Percentiles rank a stretch among this genome's conserved stretches.
Evolutionary conservation across 2,329 filamentous ascomycete genomes (phyloP).

Genomic region (Waltergamsia citrina): DNA sequence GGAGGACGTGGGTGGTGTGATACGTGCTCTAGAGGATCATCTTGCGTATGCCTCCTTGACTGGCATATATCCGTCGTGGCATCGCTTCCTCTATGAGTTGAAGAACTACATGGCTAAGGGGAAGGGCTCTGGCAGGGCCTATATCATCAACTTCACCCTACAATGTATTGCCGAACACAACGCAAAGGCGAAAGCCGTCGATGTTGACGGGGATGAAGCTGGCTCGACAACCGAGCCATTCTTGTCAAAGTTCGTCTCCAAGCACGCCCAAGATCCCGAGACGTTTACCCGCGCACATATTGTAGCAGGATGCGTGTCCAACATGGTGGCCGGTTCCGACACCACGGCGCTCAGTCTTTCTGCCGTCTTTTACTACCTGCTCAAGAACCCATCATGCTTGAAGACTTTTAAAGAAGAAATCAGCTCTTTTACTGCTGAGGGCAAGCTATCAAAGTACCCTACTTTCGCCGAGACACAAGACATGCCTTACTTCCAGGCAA

Average conservation of each 20-base stretch:
- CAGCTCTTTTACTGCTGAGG: constrained; percentile 3
- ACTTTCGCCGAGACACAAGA: constrained; percentile 26
- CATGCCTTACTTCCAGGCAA: constrained; percentile 41
- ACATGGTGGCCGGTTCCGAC: constrained; percentile 27
- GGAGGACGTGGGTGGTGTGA: constrained; percentile 31
- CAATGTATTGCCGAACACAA: constrained; percentile 17
- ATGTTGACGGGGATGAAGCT: constrained; percentile 3
- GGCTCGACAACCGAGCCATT: constrained; percentile 9
- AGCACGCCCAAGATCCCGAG: constrained; percentile 28
- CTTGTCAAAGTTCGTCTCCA: constrained; percentile 17
- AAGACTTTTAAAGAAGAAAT: constrained; percentile 14
- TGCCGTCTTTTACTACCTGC: constrained; percentile 31
- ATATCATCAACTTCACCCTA: constrained; percentile 15
- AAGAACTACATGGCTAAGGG: constrained; percentile 8
- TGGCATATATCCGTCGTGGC: constrained; percentile 10
- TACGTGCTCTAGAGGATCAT: constrained; percentile 15
- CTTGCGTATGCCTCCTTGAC: constrained; percentile 13
- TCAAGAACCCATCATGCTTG: constrained; percentile 17
- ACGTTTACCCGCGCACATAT: constrained; percentile 27
- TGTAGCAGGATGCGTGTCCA: constrained; percentile 14
- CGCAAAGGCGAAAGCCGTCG: constrained; percentile 4
- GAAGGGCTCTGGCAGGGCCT: constrained; percentile 13
- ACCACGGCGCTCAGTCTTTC: constrained; percentile 39
- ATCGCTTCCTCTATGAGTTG: constrained; percentile 9
- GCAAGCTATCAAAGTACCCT: constrained; percentile 9